A percentile compares a stretch with the other conserved stretches of the same genome.
Conservation (phyloP, 768 basidiomycete genomes). For the Hirschioporus abietinus region DNA sequence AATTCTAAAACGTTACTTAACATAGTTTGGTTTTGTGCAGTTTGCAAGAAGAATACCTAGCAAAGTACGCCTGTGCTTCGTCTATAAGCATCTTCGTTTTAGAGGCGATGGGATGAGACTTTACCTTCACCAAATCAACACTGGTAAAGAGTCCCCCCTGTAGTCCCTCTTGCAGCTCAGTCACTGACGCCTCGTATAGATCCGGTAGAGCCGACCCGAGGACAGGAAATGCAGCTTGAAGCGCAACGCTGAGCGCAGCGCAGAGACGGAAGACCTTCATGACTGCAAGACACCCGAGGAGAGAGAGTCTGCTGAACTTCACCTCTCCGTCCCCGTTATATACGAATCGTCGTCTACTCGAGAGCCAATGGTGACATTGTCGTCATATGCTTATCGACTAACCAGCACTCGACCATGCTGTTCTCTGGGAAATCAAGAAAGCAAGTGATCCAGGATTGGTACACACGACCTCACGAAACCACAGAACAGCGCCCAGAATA, state of each 20-base stretch:
- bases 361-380: too few relatives aligned
- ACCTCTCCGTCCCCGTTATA: not conserved
- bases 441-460: not conserved
- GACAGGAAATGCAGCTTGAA: not conserved
- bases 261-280: not conserved
- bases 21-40: too few relatives aligned
- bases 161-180: constrained; percentile 49
- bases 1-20: constrained; percentile 53
- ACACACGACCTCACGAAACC: not conserved
- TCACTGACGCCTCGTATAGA: constrained; percentile 54
- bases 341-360: not conserved
- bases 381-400: not conserved
- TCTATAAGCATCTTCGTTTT: too few relatives aligned
- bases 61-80: constrained; percentile 1
- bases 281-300: not conserved
- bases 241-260: not conserved
- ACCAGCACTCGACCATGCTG: not conserved
- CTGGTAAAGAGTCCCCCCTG: constrained; percentile 47
- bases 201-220: constrained; percentile 33
- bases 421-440: not conserved
- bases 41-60: not conserved
- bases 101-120: constrained; percentile 6
- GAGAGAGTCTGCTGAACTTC: not conserved
- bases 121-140: constrained; percentile 57
- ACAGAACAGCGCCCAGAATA: not conserved